phyloP scores from a whole-genome alignment of 1,284 basidiomycete species.

The Cystobasidiaceae sp. region DNA sequence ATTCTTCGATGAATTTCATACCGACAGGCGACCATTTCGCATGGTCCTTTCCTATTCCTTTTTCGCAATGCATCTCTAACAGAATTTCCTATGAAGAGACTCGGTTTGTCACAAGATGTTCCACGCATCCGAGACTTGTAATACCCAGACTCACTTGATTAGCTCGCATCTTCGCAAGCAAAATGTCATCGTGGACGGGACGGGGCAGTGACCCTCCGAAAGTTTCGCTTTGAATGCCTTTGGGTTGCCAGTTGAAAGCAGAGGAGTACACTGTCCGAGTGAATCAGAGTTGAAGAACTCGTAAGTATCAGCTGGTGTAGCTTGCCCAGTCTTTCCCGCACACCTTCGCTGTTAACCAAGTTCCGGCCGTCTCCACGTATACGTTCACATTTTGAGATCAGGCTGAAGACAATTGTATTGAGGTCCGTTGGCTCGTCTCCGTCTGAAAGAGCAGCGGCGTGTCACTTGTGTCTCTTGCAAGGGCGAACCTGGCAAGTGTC shows the following conservation, averaged over 20 bases:
- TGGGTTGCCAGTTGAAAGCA: conserved; percentile 73
- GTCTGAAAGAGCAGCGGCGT: neutral
- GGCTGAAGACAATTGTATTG: conserved; percentile 82
- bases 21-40: conserved; percentile 98
- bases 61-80: conserved; percentile 86
- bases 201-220: conserved; percentile 55
- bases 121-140: neutral
- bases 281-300: neutral
- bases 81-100: conserved; percentile 62
- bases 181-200: conserved; percentile 75
- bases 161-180: conserved; percentile 88
- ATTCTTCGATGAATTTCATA: conserved; percentile 49
- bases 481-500: conserved; percentile 25
- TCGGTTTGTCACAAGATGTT: neutral
- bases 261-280: conserved; percentile 67
- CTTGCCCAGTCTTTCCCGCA: conserved; percentile 19
- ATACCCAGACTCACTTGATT: conserved; percentile 53
- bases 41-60: conserved; percentile 92
- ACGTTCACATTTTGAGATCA: conserved; percentile 23
- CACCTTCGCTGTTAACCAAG: no score
- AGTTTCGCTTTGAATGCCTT: conserved; percentile 68
- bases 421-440: conserved; percentile 58
- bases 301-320: conserved; percentile 27
- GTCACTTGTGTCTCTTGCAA: neutral
- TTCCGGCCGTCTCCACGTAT: neutral